phyloP scores from a whole-genome alignment of 371 early-diverging fungal genomes.

The Mucor ambiguus region DNA sequence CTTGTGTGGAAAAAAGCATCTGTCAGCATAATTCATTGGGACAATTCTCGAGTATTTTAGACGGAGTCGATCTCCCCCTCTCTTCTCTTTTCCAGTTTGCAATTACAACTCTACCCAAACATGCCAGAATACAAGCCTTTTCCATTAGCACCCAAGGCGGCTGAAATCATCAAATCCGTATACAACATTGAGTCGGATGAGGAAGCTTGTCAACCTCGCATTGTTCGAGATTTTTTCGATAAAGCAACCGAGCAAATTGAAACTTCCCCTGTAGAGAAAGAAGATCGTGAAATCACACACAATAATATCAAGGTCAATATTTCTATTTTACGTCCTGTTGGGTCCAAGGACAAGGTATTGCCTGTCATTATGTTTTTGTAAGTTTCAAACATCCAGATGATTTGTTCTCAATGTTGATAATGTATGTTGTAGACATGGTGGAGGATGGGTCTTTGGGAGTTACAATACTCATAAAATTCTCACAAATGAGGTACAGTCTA shows the following conservation, averaged over 20 bases:
- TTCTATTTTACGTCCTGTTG: constrained; percentile 16
- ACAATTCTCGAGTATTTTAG: not conserved
- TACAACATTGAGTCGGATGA: constrained; percentile 6
- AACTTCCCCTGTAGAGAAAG: constrained; percentile 1
- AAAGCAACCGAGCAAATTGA: not conserved
- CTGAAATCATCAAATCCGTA: not conserved
- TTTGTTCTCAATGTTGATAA: not conserved
- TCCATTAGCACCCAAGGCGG: not conserved
- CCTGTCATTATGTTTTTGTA: constrained; percentile 25
- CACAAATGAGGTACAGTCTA: constrained; percentile 12
- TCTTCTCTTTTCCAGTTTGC: not conserved
- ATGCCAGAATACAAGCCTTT: constrained; percentile 12
- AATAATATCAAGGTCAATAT: constrained; percentile 12
- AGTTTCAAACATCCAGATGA: not conserved
- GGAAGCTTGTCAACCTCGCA: constrained; percentile 12
- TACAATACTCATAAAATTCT: constrained; percentile 8
- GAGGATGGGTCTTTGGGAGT: constrained; percentile 17
- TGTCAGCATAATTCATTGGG: constrained; percentile 2
- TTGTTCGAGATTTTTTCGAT: constrained; percentile 8
- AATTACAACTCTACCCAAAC: no score
- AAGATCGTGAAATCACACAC: constrained; percentile 9
- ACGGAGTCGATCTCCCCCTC: not conserved
- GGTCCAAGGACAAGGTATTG: constrained; percentile 11
- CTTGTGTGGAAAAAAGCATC: constrained; percentile 5
- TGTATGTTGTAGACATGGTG: constrained; percentile 16